Conservation (phyloP, 2,329 filamentous ascomycete genomes). For the Ascochyta koolunga region DNA sequence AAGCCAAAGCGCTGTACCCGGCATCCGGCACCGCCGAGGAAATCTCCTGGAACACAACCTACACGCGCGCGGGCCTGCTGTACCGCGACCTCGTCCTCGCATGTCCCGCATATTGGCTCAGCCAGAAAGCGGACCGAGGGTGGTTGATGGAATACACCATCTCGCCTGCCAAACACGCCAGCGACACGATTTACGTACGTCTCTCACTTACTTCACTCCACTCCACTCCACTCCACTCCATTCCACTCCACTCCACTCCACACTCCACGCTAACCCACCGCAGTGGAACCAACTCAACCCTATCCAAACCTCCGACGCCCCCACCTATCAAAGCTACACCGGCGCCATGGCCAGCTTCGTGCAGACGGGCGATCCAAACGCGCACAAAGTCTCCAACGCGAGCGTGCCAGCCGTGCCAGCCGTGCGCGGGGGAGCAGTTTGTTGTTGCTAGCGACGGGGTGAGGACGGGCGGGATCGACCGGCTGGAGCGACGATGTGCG, state of each 20-base stretch:
- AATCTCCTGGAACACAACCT: constrained; percentile 58
- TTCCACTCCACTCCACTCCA: no score
- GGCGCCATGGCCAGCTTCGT: constrained; percentile 68
- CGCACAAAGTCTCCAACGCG: constrained; percentile 59
- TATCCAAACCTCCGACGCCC: constrained; percentile 58
- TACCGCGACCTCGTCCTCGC: constrained; percentile 65
- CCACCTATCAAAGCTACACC: constrained; percentile 63
- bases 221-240: no score
- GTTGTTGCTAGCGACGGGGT: constrained; percentile 58
- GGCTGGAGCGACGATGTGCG: constrained; percentile 56
- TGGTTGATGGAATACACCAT: constrained; percentile 68
- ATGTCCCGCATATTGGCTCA: constrained; percentile 66
- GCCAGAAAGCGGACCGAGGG: constrained; percentile 52
- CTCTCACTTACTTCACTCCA: background rate
- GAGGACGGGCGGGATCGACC: constrained; percentile 44
- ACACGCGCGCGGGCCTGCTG: constrained; percentile 61
- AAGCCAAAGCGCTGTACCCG: constrained; percentile 57
- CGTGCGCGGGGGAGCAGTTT: constrained; percentile 55
- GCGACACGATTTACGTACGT: constrained; percentile 61
- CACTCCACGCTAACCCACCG: constrained; percentile 12
- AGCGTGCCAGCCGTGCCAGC: constrained; percentile 55
- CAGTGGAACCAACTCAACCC: constrained; percentile 63
- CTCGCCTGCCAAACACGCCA: constrained; percentile 63
- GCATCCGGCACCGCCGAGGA: constrained; percentile 55
- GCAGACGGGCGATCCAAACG: constrained; percentile 64